phyloP scores from a whole-genome alignment of 768 basidiomycete species.

The Calocybe cyanea region DNA sequence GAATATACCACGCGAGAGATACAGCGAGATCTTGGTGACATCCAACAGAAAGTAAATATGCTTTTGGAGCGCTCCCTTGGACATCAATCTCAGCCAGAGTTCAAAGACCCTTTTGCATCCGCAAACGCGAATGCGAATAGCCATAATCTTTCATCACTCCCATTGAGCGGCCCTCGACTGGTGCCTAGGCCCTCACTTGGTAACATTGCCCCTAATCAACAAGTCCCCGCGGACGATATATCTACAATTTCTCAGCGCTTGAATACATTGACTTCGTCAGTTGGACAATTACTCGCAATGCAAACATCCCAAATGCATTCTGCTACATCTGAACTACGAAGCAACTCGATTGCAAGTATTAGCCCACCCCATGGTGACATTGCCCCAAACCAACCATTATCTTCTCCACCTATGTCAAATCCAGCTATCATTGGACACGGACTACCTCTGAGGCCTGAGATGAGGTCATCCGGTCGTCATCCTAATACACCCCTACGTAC shows the following conservation, averaged over 20 bases:
- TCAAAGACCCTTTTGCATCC: conserved; percentile 76
- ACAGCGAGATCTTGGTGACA: conserved; percentile 67
- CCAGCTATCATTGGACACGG: conserved; percentile 52
- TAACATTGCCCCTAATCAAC: conserved; percentile 70
- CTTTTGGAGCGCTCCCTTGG: conserved; percentile 66
- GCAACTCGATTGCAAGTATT: conserved; percentile 37
- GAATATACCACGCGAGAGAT: conserved; percentile 70
- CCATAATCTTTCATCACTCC: conserved; percentile 28
- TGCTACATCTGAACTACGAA: conserved; percentile 33
- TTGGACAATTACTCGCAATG: conserved; percentile 77
- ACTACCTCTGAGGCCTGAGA: conserved; percentile 61
- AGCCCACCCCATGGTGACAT: conserved; percentile 44
- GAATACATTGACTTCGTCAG: conserved; percentile 76
- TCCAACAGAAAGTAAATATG: conserved; percentile 74
- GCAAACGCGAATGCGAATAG: conserved; percentile 32
- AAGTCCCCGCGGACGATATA: conserved; percentile 65
- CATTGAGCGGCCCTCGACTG: conserved; percentile 43
- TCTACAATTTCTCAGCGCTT: conserved; percentile 74
- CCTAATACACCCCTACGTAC: conserved; percentile 74
- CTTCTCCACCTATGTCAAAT: conserved; percentile 35
- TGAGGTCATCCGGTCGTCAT: conserved; percentile 54
- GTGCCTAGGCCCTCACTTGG: conserved; percentile 62
- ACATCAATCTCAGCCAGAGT: conserved; percentile 56
- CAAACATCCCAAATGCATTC: conserved; percentile 72
- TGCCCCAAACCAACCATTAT: conserved; percentile 42